Base-by-base conservation (phyloP, 108 stramenopile genomes). In the Pseudonitzschia multistriata region DNA sequence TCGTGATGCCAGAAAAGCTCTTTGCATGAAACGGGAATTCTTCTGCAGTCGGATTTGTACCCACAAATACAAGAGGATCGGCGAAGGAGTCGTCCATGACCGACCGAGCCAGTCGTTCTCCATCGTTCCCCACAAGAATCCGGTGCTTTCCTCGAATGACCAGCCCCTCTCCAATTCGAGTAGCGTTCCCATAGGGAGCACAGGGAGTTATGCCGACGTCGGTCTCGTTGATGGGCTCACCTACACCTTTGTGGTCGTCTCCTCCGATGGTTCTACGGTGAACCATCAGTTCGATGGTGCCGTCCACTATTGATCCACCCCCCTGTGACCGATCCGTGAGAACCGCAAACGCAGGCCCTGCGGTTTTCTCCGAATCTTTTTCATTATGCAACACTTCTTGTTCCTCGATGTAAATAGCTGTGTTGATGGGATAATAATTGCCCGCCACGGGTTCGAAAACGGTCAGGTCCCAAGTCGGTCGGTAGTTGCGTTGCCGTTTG, bases 341-440 rank as follows among this genome's bases (percentile, higher is more conserved):
- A 8, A 97, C 72, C n/a, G 86, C 67, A 29, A 97, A 66, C 5
- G 89, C 77, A 14, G 3, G 5, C 0, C 19, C 60, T 15, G 50
- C 25, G 14, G 27, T 27, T 29, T 62, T 33, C 30, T 24, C 19
- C 0, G 25, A 25, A 25, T 34, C 33, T 30, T 8, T 33, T 14
- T 34, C 5, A 13, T 13, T 45, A 13, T 45, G 42, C 11, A n/a
- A n/a, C n/a, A n/a, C n/a, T 53, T 33, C 3, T 19, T 59, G 25
- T 19, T 96, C 96, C 78, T 94, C 81, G 50, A 98, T 62, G 64
- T 81, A 96, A 19, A 90, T 86, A 15, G 93, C 95, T n/a, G 96
- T 81, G 72, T 91, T 98, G 2, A 97, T 87, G 27, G 98, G 98
- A 72, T 97, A 98, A 81, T 91, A 99, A 71, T 97, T 99, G 36